A percentile compares a stretch with the other conserved stretches of the same genome.
phyloP scores from a whole-genome alignment of 441 rosid genomes.

The Euphorbia schlechtendalii region DNA sequence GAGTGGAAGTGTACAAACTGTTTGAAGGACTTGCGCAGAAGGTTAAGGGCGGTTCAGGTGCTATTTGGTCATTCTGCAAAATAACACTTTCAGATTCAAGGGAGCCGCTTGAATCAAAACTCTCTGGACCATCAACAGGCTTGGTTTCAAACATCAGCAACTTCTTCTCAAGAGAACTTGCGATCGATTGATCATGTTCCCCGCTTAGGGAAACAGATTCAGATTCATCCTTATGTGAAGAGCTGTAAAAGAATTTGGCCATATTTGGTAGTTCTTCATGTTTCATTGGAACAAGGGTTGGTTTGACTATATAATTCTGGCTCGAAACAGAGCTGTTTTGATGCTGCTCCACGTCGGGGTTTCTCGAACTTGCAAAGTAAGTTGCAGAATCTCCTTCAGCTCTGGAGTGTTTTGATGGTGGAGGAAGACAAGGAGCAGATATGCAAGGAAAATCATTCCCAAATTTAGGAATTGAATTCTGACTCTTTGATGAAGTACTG shows the following conservation, averaged over 20 bases:
- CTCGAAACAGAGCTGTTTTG: constrained; percentile 23
- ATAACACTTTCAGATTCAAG: constrained; percentile 33
- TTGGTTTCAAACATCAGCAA: constrained; percentile 22
- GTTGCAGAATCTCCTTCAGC: constrained; percentile 27
- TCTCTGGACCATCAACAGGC: constrained; percentile 31
- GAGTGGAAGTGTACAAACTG: constrained; percentile 50
- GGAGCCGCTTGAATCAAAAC: constrained; percentile 31
- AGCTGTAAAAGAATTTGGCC: constrained; percentile 29
- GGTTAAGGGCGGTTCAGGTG: constrained; percentile 32
- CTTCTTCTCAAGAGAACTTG: constrained; percentile 26
- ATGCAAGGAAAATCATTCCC: constrained; percentile 23
- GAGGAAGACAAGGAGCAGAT: constrained; percentile 32
- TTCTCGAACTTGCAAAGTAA: constrained; percentile 13
- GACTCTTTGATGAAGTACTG: constrained; percentile 37
- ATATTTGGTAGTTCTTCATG: constrained; percentile 29
- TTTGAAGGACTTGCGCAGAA: constrained; percentile 57
- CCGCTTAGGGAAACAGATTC: constrained; percentile 24
- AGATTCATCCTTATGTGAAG: constrained; percentile 19
- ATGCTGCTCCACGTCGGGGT: constrained; percentile 17
- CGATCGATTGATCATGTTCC: constrained; percentile 17
- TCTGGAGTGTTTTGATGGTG: constrained; percentile 37
- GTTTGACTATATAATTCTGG: constrained; percentile 26
- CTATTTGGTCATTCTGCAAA: constrained; percentile 25
- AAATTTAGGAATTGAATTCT: constrained; percentile 25
- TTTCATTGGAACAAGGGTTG: constrained; percentile 11